Conservation (phyloP, 495 filamentous ascomycete species). For the Trichoderma asperelloides region DNA sequence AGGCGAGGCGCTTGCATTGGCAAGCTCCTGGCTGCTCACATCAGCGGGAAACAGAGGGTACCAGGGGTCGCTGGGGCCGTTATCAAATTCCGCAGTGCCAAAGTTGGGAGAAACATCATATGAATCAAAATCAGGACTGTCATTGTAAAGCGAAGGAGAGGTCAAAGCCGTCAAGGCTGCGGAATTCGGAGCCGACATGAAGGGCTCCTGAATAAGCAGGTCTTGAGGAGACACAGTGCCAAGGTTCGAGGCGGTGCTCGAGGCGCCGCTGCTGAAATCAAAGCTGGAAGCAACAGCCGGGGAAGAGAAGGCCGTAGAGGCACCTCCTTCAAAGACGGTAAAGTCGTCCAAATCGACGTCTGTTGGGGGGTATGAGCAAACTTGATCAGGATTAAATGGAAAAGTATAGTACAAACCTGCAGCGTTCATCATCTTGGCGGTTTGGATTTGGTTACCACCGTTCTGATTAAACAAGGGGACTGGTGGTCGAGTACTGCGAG, state of each 20-base stretch:
- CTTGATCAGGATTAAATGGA: constrained; percentile 14
- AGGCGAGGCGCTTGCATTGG: constrained; percentile 33
- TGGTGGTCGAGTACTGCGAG: constrained; percentile 37
- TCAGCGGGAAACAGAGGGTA: constrained; percentile 60
- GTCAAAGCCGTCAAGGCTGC: constrained; percentile 76
- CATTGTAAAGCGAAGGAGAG: constrained; percentile 67
- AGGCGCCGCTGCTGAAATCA: constrained; percentile 33
- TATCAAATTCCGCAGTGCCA: constrained; percentile 39
- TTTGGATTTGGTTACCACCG: constrained; percentile 32
- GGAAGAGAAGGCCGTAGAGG: constrained; percentile 41
- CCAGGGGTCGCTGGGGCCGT: constrained; percentile 37
- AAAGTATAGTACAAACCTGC: constrained; percentile 25
- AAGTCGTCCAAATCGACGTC: constrained; percentile 45
- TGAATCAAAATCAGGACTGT: constrained; percentile 61
- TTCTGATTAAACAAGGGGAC: constrained; percentile 46
- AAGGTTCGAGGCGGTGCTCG: constrained; percentile 37
- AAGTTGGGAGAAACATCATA: constrained; percentile 72
- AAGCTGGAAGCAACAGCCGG: constrained; percentile 39
- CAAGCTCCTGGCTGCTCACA: constrained; percentile 12
- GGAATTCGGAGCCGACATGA: constrained; percentile 71
- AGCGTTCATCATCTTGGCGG: constrained; percentile 39
- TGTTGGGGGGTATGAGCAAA: constrained; percentile 32
- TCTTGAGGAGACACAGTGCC: constrained; percentile 83
- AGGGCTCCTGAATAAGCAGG: constrained; percentile 55
- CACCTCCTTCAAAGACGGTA: constrained; percentile 42